Conservation (phyloP, 371 early-diverging fungal genomes). For the Actinomortierella wolfii region DNA sequence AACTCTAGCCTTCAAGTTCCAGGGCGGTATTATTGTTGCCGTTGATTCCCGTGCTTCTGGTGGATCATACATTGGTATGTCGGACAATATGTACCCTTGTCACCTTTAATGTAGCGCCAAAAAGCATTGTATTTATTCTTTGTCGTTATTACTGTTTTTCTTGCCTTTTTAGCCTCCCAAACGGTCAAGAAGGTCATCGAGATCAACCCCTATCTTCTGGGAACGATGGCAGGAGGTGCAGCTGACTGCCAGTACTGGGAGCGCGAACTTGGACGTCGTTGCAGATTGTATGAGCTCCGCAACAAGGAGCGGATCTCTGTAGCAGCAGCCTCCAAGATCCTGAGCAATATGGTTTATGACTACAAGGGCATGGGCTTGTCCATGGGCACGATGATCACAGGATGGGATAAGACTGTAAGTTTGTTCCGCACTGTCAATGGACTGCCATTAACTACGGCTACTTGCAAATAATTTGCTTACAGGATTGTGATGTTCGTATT, state of each 20-base stretch:
- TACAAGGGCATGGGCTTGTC: constrained; percentile 99
- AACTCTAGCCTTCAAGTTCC: constrained; percentile 98
- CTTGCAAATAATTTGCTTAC: no score
- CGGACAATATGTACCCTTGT: background rate
- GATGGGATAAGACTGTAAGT: constrained; percentile 95
- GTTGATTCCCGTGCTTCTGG: constrained; percentile 99
- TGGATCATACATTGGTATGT: constrained; percentile 96
- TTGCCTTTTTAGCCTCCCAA: constrained; percentile 79
- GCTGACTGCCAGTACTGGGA: constrained; percentile 99
- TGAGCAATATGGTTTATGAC: constrained; percentile 95
- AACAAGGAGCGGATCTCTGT: constrained; percentile 99
- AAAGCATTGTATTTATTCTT: background rate
- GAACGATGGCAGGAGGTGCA: constrained; percentile 99
- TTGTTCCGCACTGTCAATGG: background rate
- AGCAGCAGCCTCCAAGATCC: constrained; percentile 97
- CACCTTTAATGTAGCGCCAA: background rate
- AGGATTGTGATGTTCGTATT: no score
- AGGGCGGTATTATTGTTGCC: constrained; percentile 97
- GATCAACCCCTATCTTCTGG: constrained; percentile 98
- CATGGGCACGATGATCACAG: constrained; percentile 99
- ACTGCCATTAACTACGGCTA: no score
- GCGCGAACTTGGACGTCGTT: constrained; percentile 96
- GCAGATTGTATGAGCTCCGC: constrained; percentile 94
- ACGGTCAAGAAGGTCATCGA: constrained; percentile 99
- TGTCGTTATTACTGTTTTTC: no score